These are phyloP conservation scores for Phoma sp. DNA, from an alignment of 2,329 filamentous ascomycete species.

Conservation along the genomic window DNA sequence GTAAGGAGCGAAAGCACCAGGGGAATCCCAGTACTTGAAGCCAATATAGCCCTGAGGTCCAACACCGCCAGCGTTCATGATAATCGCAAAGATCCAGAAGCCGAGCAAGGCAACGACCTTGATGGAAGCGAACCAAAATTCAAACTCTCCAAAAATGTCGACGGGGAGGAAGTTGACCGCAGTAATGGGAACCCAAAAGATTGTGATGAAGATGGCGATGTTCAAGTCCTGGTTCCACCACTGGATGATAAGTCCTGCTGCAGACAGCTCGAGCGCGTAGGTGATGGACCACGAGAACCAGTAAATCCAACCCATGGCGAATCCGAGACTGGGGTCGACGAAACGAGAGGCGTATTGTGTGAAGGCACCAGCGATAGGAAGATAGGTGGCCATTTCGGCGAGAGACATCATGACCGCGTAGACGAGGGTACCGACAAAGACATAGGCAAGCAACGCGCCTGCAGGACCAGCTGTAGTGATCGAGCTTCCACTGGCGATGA, in stretches of 20 bases:
- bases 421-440: constrained; percentile 69
- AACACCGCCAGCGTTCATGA: constrained; percentile 71
- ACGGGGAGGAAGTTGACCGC: constrained; percentile 74
- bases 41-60: constrained; percentile 74
- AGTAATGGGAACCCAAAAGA: constrained; percentile 75
- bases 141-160: constrained; percentile 75
- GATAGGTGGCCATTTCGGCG: constrained; percentile 76
- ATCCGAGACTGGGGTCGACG: constrained; percentile 73
- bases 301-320: constrained; percentile 83
- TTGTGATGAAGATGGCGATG: constrained; percentile 73
- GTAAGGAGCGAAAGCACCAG: constrained; percentile 71
- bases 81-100: constrained; percentile 78
- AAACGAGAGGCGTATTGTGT: constrained; percentile 78
- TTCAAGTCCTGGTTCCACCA: constrained; percentile 71
- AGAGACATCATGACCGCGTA: constrained; percentile 74
- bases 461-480: constrained; percentile 57
- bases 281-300: constrained; percentile 81
- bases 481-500: constrained; percentile 58
- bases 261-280: constrained; percentile 74
- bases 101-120: constrained; percentile 78
- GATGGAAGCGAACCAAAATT: constrained; percentile 79
- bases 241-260: constrained; percentile 75
- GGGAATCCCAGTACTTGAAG: constrained; percentile 73
- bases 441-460: constrained; percentile 55
- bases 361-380: constrained; percentile 78